Evolutionary conservation across 2,329 filamentous ascomycete species (phyloP).

Genomic region (Macrophomina tecta): DNA sequence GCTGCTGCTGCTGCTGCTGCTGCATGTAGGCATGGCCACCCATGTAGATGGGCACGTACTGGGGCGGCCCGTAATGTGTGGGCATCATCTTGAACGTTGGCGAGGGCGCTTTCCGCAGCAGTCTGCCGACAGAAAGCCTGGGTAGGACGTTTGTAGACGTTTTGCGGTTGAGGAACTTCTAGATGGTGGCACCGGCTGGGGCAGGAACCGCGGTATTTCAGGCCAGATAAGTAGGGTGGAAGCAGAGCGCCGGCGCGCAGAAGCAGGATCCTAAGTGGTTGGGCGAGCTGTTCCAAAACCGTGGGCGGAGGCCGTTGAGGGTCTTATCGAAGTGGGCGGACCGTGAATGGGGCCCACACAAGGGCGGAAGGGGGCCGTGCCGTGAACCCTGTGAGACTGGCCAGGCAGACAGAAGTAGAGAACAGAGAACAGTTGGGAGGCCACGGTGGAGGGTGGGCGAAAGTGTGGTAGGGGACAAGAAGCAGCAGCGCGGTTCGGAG

Average conservation of each 20-base stretch:
- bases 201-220: slow-evolving; percentile 7
- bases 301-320: slow-evolving; percentile 1
- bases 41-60: slow-evolving; percentile 2
- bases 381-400: neutral
- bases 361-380: neutral
- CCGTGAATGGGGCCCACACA: neutral
- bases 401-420: neutral
- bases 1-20: neutral
- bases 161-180: neutral
- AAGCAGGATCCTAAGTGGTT: neutral
- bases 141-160: neutral
- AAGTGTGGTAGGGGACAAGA: neutral
- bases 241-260: neutral
- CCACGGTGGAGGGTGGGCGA: neutral
- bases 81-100: slow-evolving; percentile 2
- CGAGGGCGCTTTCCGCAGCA: neutral
- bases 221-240: neutral
- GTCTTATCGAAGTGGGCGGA: neutral
- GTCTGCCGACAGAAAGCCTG: neutral
- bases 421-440: slow-evolving; percentile 4
- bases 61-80: neutral
- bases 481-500: slow-evolving; percentile 5
- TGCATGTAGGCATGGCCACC: neutral
- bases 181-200: neutral
- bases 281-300: neutral